Conservation (phyloP, 305 asterid species). For the Fraxinus angustifolia region DNA sequence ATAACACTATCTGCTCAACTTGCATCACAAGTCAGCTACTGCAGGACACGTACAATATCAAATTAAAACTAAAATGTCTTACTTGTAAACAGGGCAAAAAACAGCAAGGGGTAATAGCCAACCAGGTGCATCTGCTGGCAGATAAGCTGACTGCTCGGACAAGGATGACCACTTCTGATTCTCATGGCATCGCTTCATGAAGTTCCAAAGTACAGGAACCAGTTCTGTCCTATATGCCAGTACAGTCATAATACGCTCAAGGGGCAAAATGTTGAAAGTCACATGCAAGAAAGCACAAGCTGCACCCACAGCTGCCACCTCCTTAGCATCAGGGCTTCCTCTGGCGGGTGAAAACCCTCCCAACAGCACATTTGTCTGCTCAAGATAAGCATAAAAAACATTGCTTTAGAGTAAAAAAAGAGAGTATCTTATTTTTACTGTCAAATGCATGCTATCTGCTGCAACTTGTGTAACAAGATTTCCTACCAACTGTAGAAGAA, state of each 20-base stretch:
- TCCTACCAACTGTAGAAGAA: conserved; percentile 82
- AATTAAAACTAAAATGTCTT: conserved; percentile 31
- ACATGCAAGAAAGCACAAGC: conserved; percentile 82
- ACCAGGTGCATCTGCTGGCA: conserved; percentile 72
- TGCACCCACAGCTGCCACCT: conserved; percentile 77
- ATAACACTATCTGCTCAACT: conserved; percentile 20
- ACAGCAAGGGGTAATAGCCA: conserved; percentile 85
- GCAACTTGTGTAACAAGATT: conserved; percentile 13
- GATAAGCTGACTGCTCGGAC: conserved; percentile 62
- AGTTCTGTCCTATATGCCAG: conserved; percentile 91
- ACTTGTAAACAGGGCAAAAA: conserved; percentile 97
- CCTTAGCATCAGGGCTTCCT: conserved; percentile 48
- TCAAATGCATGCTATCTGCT: conserved; percentile 14
- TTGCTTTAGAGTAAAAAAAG: conserved; percentile 11
- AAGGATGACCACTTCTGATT: conserved; percentile 73
- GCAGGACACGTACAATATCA: conserved; percentile 14
- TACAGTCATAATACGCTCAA: conserved; percentile 81
- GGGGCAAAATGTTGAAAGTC: conserved; percentile 75
- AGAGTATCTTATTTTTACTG: conserved; percentile 18
- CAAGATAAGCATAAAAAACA: conserved; percentile 20
- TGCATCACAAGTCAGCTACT: conserved; percentile 23
- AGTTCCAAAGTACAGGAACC: conserved; percentile 79
- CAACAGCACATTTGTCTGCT: conserved; percentile 74
- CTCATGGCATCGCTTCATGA: conserved; percentile 81
- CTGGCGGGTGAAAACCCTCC: conserved; percentile 46